These are phyloP conservation scores for Colletotrichum sp. DNA, from an alignment of 2,329 filamentous ascomycete species.

Conservation along the genomic window DNA sequence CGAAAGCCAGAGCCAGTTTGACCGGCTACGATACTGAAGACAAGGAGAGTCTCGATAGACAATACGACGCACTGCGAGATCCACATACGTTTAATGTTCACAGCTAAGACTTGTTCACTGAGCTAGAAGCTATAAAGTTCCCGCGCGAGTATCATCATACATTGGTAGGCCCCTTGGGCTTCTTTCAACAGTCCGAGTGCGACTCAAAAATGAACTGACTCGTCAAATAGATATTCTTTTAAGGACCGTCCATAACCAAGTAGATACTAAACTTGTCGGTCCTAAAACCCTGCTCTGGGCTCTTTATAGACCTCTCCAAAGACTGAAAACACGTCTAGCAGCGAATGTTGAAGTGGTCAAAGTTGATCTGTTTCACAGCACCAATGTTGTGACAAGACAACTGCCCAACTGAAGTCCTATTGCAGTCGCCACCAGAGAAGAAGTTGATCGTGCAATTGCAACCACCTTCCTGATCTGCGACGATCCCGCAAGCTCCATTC, in stretches of 20 bases:
- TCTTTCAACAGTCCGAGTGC: neutral
- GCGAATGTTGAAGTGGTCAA: slow-evolving; percentile 13
- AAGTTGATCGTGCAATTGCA: slow-evolving; percentile 10
- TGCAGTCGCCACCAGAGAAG: slow-evolving; percentile 8
- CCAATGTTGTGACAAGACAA: neutral
- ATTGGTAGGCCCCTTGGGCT: neutral
- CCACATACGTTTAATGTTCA: neutral
- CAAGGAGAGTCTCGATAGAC: neutral
- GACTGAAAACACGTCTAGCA: neutral
- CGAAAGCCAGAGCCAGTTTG: no score
- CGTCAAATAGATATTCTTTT: fast-evolving
- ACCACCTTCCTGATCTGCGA: neutral
- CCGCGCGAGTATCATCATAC: neutral
- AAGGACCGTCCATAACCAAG: neutral
- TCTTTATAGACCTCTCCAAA: neutral
- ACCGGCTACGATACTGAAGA: neutral
- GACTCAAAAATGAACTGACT: no score
- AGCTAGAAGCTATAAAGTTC: neutral
- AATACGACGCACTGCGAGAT: neutral
- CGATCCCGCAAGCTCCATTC: slow-evolving; percentile 1
- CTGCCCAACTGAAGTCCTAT: neutral
- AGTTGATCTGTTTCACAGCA: slow-evolving; percentile 4
- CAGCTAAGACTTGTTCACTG: neutral
- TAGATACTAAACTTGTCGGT: neutral
- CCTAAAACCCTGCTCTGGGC: neutral